These are phyloP conservation scores for Picea glauca DNA, from an alignment of 75 land plant genomes.

Conservation along the genomic window DNA sequence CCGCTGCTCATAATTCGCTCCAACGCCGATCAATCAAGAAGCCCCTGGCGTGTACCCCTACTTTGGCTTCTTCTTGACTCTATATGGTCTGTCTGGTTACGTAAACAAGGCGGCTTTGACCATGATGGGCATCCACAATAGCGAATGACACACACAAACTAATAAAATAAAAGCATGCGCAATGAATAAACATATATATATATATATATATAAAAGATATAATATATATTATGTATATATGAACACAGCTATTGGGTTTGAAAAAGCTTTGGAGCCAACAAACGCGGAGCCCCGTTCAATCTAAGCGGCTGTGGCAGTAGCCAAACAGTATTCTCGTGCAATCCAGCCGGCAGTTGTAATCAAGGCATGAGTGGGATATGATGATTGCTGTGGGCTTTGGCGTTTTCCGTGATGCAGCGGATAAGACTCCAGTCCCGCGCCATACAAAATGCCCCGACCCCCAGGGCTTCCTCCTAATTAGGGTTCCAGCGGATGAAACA, in stretches of 20 bases:
- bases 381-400: constrained; percentile 4
- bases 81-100: background rate
- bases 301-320: background rate
- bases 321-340: no score
- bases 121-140: background rate
- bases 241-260: background rate
- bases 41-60: background rate
- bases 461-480: background rate
- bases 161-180: background rate
- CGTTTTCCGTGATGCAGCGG: constrained; percentile 9
- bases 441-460: background rate
- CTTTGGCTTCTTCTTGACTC: background rate
- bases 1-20: background rate
- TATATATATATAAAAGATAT: background rate
- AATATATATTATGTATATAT: background rate
- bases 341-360: no score
- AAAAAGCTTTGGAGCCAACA: background rate
- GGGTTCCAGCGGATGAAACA: background rate
- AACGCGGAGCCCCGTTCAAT: background rate
- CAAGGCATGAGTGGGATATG: background rate
- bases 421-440: background rate
- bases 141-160: background rate
- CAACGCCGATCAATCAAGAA: no score
- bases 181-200: background rate
- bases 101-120: background rate